Conservation (phyloP, 768 basidiomycete genomes). For the Podaxis rugospora region DNA sequence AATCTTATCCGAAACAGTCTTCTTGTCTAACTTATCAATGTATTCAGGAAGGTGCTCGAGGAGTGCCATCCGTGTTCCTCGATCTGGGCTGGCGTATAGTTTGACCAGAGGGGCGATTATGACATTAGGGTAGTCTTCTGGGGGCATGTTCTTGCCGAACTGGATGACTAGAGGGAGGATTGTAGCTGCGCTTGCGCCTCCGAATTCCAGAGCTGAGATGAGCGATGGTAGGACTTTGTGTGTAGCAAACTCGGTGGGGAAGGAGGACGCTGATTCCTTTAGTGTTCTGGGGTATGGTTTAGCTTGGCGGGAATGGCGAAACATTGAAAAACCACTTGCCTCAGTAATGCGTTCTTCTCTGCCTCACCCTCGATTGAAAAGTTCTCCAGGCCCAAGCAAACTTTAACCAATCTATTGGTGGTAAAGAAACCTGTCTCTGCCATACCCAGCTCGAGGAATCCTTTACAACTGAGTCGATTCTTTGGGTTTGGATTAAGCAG, state of each 20-base stretch:
- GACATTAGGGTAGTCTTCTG: conserved; percentile 62
- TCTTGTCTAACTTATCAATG: conserved; percentile 82
- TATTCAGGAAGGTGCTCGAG: conserved; percentile 83
- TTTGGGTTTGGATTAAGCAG: conserved; percentile 88
- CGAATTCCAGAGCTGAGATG: conserved; percentile 70
- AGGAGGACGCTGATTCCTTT: conserved; percentile 72
- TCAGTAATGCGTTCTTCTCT: conserved; percentile 71
- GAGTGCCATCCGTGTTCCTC: conserved; percentile 91
- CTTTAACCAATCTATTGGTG: conserved; percentile 75
- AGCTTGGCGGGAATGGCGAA: background rate
- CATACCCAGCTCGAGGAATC: conserved; percentile 81
- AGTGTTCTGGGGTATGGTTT: conserved; percentile 48
- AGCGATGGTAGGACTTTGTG: conserved; percentile 88
- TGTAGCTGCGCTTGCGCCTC: conserved; percentile 67
- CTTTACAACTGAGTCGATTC: conserved; percentile 68
- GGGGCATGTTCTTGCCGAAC: conserved; percentile 66
- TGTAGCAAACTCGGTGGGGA: conserved; percentile 83
- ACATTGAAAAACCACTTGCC: conserved; percentile 34
- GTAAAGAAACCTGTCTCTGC: conserved; percentile 79
- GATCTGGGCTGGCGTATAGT: conserved; percentile 84
- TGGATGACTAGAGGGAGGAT: conserved; percentile 84
- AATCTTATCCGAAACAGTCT: conserved; percentile 78
- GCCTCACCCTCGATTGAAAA: conserved; percentile 78
- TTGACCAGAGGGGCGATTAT: conserved; percentile 79
- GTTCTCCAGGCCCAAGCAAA: conserved; percentile 81